These are phyloP conservation scores for Aquilaria sinensis DNA, from an alignment of 345 rosid genomes.

Conservation along the genomic window DNA sequence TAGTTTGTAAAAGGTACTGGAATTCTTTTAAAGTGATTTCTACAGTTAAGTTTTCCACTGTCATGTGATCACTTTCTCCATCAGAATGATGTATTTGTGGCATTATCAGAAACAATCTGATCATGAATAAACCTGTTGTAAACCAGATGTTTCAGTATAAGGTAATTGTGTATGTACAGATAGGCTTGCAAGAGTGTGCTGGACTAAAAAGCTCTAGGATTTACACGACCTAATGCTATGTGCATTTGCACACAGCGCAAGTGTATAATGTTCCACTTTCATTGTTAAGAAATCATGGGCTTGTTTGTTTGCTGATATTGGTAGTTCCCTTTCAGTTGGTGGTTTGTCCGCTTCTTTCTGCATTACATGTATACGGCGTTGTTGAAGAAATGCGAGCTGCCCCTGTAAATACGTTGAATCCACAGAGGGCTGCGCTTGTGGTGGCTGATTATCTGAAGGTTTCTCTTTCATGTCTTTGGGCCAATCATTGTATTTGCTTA, in stretches of 20 bases:
- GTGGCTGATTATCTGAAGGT: slow-evolving; percentile 87
- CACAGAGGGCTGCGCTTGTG: slow-evolving; percentile 83
- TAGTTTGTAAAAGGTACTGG: no score
- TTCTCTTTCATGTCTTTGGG: slow-evolving; percentile 11
- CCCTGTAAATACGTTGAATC: slow-evolving; percentile 85
- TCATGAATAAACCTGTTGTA: no score
- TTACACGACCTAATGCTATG: slow-evolving; percentile 1
- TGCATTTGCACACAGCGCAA: background rate
- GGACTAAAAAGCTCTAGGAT: background rate
- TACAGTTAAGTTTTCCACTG: no score
- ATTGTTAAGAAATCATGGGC: background rate
- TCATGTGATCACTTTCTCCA: no score
- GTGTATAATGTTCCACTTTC: background rate
- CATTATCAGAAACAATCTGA: no score
- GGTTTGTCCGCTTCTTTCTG: slow-evolving; percentile 74
- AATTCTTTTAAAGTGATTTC: no score
- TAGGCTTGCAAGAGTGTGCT: background rate
- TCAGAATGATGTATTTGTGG: no score
- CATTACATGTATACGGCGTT: slow-evolving; percentile 54
- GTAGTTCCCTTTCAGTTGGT: slow-evolving; percentile 53
- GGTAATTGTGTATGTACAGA: no score
- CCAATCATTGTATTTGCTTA: background rate
- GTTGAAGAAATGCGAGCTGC: slow-evolving; percentile 81
- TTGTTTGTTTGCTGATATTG: slow-evolving; percentile 2
- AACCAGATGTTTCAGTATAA: no score